Percentiles rank a stretch among this genome's conserved stretches.
phyloP scores from a whole-genome alignment of 495 filamentous ascomycete genomes.

The Hyaloscypha hepaticicola region DNA sequence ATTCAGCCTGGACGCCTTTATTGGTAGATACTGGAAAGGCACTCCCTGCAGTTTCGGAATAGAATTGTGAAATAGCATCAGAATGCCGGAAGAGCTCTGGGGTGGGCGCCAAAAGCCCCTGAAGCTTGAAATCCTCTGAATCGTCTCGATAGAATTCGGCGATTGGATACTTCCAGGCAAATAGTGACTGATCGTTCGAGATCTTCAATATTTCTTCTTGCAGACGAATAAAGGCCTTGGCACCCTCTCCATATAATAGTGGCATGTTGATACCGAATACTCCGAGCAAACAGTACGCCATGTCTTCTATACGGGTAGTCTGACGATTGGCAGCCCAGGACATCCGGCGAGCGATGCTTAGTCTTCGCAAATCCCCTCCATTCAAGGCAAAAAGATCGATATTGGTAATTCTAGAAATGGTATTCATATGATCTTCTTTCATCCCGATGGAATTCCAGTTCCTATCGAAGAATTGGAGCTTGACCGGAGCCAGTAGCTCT shows the following conservation, averaged over 20 bases:
- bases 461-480: slow-evolving; percentile 35
- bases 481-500: slow-evolving; percentile 34
- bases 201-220: slow-evolving; percentile 34
- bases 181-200: slow-evolving; percentile 27
- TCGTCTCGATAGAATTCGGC: slow-evolving; percentile 2
- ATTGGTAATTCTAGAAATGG: slow-evolving; percentile 4
- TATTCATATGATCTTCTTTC: slow-evolving; percentile 7
- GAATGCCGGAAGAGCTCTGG: slow-evolving; percentile 5
- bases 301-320: slow-evolving; percentile 8
- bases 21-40: slow-evolving; percentile 4
- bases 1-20: slow-evolving; percentile 13
- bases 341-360: slow-evolving; percentile 7
- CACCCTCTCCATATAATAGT: slow-evolving; percentile 13
- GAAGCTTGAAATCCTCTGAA: slow-evolving; percentile 5
- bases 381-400: slow-evolving; percentile 4
- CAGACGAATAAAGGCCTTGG: slow-evolving; percentile 33
- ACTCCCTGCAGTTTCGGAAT: slow-evolving; percentile 12
- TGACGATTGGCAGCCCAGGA: slow-evolving; percentile 14
- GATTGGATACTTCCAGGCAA: slow-evolving; percentile 17
- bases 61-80: slow-evolving; percentile 12
- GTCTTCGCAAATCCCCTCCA: slow-evolving; percentile 11
- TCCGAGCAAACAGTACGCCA: background rate
- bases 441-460: slow-evolving; percentile 13
- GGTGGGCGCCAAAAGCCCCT: background rate
- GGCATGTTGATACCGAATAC: slow-evolving; percentile 13